These are phyloP conservation scores for Achaetomium macrosporum DNA, from an alignment of 2,329 filamentous ascomycete species.

Conservation along the genomic window DNA sequence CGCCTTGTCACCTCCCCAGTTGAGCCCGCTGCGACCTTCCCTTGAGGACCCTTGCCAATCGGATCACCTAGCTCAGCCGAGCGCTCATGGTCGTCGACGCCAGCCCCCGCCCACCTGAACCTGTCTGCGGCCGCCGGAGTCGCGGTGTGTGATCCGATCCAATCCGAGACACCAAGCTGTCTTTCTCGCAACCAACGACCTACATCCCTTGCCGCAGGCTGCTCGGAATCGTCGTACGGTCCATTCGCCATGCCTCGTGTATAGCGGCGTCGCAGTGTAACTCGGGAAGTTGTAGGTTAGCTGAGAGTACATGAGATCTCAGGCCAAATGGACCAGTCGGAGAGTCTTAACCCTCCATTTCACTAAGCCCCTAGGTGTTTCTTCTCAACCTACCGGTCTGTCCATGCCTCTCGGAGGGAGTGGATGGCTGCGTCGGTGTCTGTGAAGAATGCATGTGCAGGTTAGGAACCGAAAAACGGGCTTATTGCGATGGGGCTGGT, in stretches of 20 bases:
- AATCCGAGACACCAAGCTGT: constrained; percentile 4
- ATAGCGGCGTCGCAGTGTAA: too few relatives aligned
- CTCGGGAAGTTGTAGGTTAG: not conserved
- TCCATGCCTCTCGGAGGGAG: not conserved
- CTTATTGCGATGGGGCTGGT: not conserved
- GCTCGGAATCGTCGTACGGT: too few relatives aligned
- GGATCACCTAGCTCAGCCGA: constrained; percentile 3
- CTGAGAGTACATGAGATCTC: not conserved
- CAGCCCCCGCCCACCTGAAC: not conserved
- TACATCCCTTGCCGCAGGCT: not conserved
- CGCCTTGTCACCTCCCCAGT: constrained; percentile 1
- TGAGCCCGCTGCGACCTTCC: not conserved
- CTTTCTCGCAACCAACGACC: constrained; percentile 1
- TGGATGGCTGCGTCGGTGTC: not conserved
- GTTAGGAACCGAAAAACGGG: not conserved
- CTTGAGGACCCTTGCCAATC: not conserved
- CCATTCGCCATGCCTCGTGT: too few relatives aligned
- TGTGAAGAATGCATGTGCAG: not conserved
- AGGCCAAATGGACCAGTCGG: not conserved
- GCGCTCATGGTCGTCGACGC: constrained; percentile 5
- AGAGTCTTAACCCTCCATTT: not conserved
- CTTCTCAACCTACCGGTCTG: constrained; percentile 1
- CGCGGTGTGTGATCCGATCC: constrained; percentile 1
- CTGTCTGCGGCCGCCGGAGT: constrained; percentile 6
- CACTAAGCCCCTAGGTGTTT: not conserved